A percentile compares a stretch with the other conserved stretches of the same genome.
Evolutionary conservation across 2,329 filamentous ascomycete species (phyloP).

Genomic region (Mycogone perniciosa): DNA sequence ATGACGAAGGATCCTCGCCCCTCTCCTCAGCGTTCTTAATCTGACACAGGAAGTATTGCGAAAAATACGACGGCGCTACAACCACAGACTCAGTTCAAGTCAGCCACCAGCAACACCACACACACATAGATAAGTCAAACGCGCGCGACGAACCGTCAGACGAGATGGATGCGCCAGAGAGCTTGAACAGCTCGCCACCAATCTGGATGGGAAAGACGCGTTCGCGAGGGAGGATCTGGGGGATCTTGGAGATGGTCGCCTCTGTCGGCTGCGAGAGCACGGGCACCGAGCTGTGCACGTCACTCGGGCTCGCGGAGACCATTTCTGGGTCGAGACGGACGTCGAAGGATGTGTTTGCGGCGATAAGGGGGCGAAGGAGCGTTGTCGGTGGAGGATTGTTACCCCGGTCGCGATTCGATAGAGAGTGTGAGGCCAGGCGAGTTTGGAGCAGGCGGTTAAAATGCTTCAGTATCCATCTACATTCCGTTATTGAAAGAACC

Average conservation of each 20-base stretch:
- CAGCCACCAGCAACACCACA: slow-evolving; percentile 10
- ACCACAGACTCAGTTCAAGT: background rate
- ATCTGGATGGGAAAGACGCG: slow-evolving; percentile 72
- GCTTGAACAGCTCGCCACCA: slow-evolving; percentile 63
- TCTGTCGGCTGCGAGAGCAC: slow-evolving; percentile 23
- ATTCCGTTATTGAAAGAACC: too few species aligned
- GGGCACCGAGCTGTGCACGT: slow-evolving; percentile 19
- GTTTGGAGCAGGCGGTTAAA: slow-evolving; percentile 1
- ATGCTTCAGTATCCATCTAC: background rate
- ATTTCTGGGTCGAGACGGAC: slow-evolving; percentile 12
- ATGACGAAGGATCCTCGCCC: slow-evolving; percentile 42
- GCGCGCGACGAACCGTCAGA: slow-evolving; percentile 55
- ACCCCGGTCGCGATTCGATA: too few species aligned
- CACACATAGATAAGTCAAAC: background rate
- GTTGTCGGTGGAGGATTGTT: too few species aligned
- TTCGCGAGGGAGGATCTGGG: slow-evolving; percentile 58
- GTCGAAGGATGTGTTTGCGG: too few species aligned
- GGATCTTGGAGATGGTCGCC: slow-evolving; percentile 41
- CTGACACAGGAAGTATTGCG: slow-evolving; percentile 85
- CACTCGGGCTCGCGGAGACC: slow-evolving; percentile 23
- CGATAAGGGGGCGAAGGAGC: too few species aligned
- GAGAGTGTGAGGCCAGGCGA: background rate
- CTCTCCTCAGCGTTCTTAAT: slow-evolving; percentile 57
- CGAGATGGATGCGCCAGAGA: slow-evolving; percentile 66
- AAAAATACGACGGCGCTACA: slow-evolving; percentile 90